These are phyloP conservation scores for Citrus hindsii DNA, from an alignment of 345 rosid genomes.

Conservation along the genomic window DNA sequence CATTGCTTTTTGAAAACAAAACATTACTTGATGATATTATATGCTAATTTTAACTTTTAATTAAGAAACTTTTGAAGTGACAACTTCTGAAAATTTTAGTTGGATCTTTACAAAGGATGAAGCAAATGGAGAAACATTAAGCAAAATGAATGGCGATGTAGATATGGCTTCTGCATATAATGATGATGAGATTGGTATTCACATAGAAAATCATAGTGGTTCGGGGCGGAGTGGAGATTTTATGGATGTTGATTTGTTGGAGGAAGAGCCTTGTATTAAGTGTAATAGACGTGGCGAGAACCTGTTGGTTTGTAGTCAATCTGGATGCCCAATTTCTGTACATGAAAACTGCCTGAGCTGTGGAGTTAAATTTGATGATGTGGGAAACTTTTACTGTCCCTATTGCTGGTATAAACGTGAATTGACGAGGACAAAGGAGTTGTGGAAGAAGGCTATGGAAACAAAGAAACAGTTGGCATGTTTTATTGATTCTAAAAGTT, in stretches of 20 bases:
- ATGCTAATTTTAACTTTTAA: background rate
- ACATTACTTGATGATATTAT: too few relatives aligned
- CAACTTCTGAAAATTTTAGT: background rate
- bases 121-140: slow-evolving; percentile 1
- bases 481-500: slow-evolving; percentile 21
- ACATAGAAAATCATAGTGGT: background rate
- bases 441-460: slow-evolving; percentile 28
- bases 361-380: slow-evolving; percentile 36
- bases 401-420: slow-evolving; percentile 58
- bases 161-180: background rate
- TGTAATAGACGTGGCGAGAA: slow-evolving; percentile 35
- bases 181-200: background rate
- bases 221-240: slow-evolving; percentile 1
- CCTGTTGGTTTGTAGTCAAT: slow-evolving; percentile 34
- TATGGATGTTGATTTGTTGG: slow-evolving; percentile 9
- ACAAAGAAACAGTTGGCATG: too few relatives aligned
- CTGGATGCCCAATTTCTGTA: slow-evolving; percentile 42
- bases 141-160: background rate
- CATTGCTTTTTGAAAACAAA: too few relatives aligned
- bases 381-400: slow-evolving; percentile 62
- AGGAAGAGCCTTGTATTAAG: slow-evolving; percentile 24
- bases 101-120: slow-evolving; percentile 20
- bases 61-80: background rate
- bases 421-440: slow-evolving; percentile 15
- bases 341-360: slow-evolving; percentile 39